Base-by-base conservation (phyloP, 1,284 basidiomycete genomes). In the Microstroma glucosiphilum region DNA sequence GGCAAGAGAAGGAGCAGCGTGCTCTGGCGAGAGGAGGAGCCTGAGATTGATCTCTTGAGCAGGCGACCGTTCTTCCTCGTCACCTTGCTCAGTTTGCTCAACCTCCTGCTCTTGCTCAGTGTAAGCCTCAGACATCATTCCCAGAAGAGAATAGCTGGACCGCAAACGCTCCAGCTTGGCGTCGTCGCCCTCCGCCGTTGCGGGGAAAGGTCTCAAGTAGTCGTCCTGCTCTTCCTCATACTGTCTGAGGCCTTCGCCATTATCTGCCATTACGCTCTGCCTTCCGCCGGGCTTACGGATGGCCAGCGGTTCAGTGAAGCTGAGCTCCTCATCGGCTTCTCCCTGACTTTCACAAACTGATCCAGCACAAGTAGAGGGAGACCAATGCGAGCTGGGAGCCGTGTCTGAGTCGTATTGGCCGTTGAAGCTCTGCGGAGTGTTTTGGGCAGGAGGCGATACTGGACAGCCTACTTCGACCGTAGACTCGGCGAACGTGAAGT, bases 1-100 rank as follows among this genome's bases (percentile, higher is more conserved):
- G 2, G 63, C 63, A 15, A 64, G 46, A 15, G 42, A 58, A 13
- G 63, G 63, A 12, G 63, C 63, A 15, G 21, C 19, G 15, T 54
- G 43, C 59, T 63, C 61, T 19, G 59, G 59, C n/a, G 56, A 60
- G 57, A 19, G 41, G 41, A 19, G 9, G 40, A 19, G 40, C 13
- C 46, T 40, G 3, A 61, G 37, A 3, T 17, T 19, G 11, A 54
- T 23, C 7, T 12, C 17, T 6, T 23, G 13, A 17, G 25, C 6
- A 23, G 21, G 43, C 23, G 58, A 19, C 19, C 11, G 9, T 11
- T 21, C 9, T 17, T 17, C 19, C 25, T 60, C 53, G 6, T 21
- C 15, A 15, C 26, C 19, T 6, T 54, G 51, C 13, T 23, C 25
- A 23, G 6, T 48, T 17, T 48, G 21, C 43, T 48, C 43, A 3